phyloP scores from a whole-genome alignment of 768 basidiomycete species.

The Lactifluus echinatus region DNA sequence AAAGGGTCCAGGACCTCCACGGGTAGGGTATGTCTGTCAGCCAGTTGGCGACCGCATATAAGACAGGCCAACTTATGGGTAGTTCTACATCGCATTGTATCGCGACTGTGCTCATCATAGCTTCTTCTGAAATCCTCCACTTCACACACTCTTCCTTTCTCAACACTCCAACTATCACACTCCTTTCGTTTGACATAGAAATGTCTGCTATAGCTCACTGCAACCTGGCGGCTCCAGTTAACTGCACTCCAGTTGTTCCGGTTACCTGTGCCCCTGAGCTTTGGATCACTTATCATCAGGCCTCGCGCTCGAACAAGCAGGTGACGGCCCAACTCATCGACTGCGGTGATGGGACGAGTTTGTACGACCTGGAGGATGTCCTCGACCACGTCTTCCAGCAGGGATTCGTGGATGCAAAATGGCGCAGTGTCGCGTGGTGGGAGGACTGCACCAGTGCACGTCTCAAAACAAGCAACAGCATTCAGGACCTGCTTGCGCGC shows the following conservation, averaged over 20 bases:
- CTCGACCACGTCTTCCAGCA: slow-evolving; percentile 38
- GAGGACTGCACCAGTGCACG: slow-evolving; percentile 33
- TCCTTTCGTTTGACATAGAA: not conserved
- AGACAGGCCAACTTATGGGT: not conserved
- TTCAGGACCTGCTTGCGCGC: slow-evolving; percentile 31
- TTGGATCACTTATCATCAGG: slow-evolving; percentile 42
- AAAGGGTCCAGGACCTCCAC: too few relatives aligned
- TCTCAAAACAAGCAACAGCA: slow-evolving; percentile 28
- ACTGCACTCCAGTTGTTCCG: not conserved
- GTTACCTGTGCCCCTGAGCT: slow-evolving; percentile 27
- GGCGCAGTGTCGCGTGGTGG: slow-evolving; percentile 37
- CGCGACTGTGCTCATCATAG: not conserved
- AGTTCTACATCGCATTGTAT: not conserved
- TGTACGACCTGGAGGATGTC: slow-evolving; percentile 40
- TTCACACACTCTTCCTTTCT: not conserved
- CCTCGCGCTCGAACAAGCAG: slow-evolving; percentile 35
- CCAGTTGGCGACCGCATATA: not conserved
- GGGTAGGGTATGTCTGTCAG: too few relatives aligned
- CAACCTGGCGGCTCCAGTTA: too few relatives aligned
- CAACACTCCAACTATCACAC: not conserved
- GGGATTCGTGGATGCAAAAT: slow-evolving; percentile 39
- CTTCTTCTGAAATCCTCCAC: not conserved
- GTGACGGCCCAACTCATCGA: slow-evolving; percentile 41
- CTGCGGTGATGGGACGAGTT: slow-evolving; percentile 33
- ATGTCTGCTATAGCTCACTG: not conserved